A percentile compares a stretch with the other conserved stretches of the same genome.
phyloP scores from a whole-genome alignment of 2,329 filamentous ascomycete genomes.

The Paraconiothyrium sp. region DNA sequence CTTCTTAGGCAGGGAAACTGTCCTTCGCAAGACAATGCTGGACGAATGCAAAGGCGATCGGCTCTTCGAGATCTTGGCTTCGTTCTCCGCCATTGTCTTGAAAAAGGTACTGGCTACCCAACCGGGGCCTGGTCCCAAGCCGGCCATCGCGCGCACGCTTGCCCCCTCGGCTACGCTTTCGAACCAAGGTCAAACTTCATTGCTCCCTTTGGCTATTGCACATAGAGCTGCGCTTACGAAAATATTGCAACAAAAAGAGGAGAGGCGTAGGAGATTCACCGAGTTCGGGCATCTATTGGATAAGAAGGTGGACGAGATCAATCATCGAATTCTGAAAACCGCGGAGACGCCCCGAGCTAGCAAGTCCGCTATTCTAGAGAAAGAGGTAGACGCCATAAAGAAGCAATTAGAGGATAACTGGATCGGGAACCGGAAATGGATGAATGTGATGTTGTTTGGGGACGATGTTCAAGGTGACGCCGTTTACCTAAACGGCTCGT shows the following conservation, averaged over 20 bases:
- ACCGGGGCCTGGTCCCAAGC: constrained; percentile 50
- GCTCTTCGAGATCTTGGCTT: constrained; percentile 83
- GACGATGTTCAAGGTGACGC: constrained; percentile 67
- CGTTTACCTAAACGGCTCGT: constrained; percentile 71
- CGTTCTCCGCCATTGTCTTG: constrained; percentile 84
- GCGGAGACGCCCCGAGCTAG: constrained; percentile 36
- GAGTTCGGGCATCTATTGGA: constrained; percentile 73
- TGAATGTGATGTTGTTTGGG: constrained; percentile 74
- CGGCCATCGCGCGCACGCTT: constrained; percentile 61
- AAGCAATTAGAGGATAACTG: constrained; percentile 75
- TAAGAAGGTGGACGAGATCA: constrained; percentile 68
- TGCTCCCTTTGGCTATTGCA: constrained; percentile 75
- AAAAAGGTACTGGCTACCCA: constrained; percentile 69
- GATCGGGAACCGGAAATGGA: constrained; percentile 79
- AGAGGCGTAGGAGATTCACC: constrained; percentile 65
- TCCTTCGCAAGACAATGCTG: constrained; percentile 92
- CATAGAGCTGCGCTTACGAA: constrained; percentile 74
- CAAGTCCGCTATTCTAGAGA: constrained; percentile 42
- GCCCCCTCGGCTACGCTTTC: constrained; percentile 52
- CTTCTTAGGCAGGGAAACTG: constrained; percentile 77
- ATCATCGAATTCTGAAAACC: constrained; percentile 60
- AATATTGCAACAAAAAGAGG: constrained; percentile 68
- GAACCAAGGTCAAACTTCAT: constrained; percentile 43
- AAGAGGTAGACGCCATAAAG: constrained; percentile 57
- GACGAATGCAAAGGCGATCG: constrained; percentile 95